Evolutionary conservation across 768 basidiomycete genomes (phyloP), one percentile per base, ranked within the genome.

Genomic region (Punctularia strigosozonata): DNA sequence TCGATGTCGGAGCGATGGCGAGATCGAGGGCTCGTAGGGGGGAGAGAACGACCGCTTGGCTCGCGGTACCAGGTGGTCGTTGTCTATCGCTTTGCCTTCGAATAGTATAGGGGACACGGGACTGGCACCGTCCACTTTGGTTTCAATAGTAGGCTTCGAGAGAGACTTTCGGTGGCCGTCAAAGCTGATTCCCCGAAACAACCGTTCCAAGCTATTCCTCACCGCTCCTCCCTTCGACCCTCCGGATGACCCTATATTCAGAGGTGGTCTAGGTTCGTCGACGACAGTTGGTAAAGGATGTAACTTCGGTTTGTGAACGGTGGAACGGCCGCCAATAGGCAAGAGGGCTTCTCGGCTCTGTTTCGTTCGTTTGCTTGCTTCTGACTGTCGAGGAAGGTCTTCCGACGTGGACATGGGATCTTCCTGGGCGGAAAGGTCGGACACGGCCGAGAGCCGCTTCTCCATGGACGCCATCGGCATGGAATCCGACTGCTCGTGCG

Each of bases 311-410:
- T 12, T 15, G 19, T 36, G 22, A 19, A 20, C 36, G 28, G 50
- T 43, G 17, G 53, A 51, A 36, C 41, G 43, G 18, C 52, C 57
- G n/a, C 65, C 59, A 28, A 75, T 57, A 5, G 84, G 81, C 3
- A 87, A 64, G 31, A 87, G 63, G 2, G 80, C 80, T 44, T 87
- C 85, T 22, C 78, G 71, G 52, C 83, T 84, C 42, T 68, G 72
- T 52, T 81, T 85, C 39, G 43, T 46, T 15, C 48, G 48, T 6
- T 47, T 42, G 20, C 61, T 65, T 35, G 63, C 64, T 12, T 65
- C 40, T 3, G 61, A 46, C 47, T 54, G 49, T 18, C 45, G 50
- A 21, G 40, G 45, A 4, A 60, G 58, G 24, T 54, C 57, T 37
- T 61, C 55, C 24, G 46, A 44, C 17, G 53, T 51, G 34, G 48